phyloP scores from a whole-genome alignment of 2,329 filamentous ascomycete species.

The Lecanosticta acicola region DNA sequence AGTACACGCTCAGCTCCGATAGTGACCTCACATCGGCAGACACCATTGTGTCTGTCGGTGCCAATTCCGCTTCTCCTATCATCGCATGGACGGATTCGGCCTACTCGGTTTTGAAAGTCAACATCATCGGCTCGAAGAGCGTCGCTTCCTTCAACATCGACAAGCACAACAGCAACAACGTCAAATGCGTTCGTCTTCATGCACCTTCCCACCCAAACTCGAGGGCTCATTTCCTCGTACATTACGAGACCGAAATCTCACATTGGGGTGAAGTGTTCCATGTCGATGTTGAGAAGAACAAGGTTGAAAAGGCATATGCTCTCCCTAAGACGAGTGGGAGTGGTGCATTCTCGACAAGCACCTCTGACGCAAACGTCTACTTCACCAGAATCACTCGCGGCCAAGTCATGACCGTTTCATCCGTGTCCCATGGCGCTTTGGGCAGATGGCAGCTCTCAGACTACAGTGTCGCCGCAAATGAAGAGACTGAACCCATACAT shows the following conservation, averaged over 20 bases:
- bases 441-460: constrained; percentile 63
- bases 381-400: constrained; percentile 76
- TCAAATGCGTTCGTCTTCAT: constrained; percentile 59
- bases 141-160: constrained; percentile 42
- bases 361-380: constrained; percentile 73
- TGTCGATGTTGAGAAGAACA: constrained; percentile 63
- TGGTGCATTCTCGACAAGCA: constrained; percentile 74
- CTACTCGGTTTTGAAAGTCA: constrained; percentile 60
- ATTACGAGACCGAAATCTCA: constrained; percentile 63
- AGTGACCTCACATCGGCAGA: constrained; percentile 60
- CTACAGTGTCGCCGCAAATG: constrained; percentile 25
- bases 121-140: constrained; percentile 55
- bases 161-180: constrained; percentile 28
- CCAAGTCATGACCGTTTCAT: constrained; percentile 69
- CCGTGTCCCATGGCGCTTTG: constrained; percentile 68
- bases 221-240: constrained; percentile 76
- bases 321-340: constrained; percentile 64
- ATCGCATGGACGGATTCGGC: constrained; percentile 67
- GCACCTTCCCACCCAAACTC: constrained; percentile 67
- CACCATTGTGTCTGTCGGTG: constrained; percentile 68
- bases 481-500: constrained; percentile 48
- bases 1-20: constrained; percentile 67
- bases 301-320: constrained; percentile 71
- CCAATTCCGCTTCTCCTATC: constrained; percentile 68
- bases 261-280: constrained; percentile 86